Conservation (phyloP, 2,329 filamentous ascomycete genomes). For the Penicillium sp. region DNA sequence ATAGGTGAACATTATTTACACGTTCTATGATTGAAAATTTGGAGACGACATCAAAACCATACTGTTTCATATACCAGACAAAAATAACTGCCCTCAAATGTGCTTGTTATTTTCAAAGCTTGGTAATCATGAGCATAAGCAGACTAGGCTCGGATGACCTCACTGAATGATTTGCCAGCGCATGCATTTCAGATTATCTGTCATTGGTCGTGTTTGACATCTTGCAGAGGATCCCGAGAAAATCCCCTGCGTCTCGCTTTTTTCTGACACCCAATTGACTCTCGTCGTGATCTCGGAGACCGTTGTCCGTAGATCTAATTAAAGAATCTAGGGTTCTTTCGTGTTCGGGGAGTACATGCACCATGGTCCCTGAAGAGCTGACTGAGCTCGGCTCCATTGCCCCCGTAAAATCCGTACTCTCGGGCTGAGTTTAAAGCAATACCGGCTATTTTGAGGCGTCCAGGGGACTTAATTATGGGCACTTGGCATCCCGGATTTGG, state of each 20-base stretch:
- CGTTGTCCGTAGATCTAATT: background rate
- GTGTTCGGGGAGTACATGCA: background rate
- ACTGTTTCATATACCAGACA: background rate
- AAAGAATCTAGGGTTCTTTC: background rate
- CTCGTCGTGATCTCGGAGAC: background rate
- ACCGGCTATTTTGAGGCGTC: background rate
- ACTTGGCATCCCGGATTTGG: background rate
- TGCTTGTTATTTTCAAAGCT: background rate
- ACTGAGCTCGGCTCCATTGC: background rate
- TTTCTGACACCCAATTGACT: background rate
- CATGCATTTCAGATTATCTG: background rate
- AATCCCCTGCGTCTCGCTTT: background rate
- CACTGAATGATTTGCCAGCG: background rate
- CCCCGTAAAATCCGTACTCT: background rate
- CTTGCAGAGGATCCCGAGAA: background rate
- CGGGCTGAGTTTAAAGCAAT: background rate
- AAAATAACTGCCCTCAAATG: background rate
- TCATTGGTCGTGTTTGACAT: background rate
- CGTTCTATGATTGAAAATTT: background rate
- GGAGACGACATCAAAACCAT: background rate
- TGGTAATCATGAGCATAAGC: background rate
- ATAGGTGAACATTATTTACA: too few species aligned
- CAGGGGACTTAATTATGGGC: background rate
- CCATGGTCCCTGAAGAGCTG: background rate
- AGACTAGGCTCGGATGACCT: background rate